phyloP scores from a whole-genome alignment of 1,284 basidiomycete genomes.

The Fomitopsis betulina region DNA sequence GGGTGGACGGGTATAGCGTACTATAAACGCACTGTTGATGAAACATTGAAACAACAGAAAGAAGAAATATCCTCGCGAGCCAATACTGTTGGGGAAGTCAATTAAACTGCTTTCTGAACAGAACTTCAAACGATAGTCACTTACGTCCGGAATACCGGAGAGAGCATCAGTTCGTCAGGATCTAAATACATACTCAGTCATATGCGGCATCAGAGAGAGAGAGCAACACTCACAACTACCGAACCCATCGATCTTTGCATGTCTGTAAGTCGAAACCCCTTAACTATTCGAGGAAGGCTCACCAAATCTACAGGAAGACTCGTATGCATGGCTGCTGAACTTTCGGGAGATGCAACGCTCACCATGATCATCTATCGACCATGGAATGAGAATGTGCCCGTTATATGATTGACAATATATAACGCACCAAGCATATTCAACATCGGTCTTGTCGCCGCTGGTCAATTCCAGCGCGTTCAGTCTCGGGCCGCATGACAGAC shows the following conservation, averaged over 20 bases:
- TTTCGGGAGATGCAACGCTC: constrained; percentile 20
- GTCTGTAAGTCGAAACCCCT: background rate
- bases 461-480: constrained; percentile 50
- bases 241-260: constrained; percentile 83
- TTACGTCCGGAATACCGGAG: constrained; percentile 75
- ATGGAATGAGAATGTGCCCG: constrained; percentile 7
- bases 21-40: constrained; percentile 55
- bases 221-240: constrained; percentile 65
- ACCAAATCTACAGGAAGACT: constrained; percentile 36
- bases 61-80: constrained; percentile 84
- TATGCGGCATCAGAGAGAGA: background rate
- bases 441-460: constrained; percentile 26
- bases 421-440: constrained; percentile 37
- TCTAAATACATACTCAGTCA: constrained; percentile 39
- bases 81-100: constrained; percentile 46
- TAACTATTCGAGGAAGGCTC: constrained; percentile 14
- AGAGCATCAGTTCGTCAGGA: constrained; percentile 75
- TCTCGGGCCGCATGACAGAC: constrained; percentile 20
- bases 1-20: too few species aligned
- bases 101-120: background rate
- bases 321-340: background rate
- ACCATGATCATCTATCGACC: constrained; percentile 70
- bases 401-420: background rate
- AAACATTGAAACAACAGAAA: constrained; percentile 93
- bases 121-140: constrained; percentile 12